Percentiles rank a stretch among this genome's conserved stretches.
Evolutionary conservation across 495 filamentous ascomycete species (phyloP).

Genomic region (Xanthoparmelia taractica): DNA sequence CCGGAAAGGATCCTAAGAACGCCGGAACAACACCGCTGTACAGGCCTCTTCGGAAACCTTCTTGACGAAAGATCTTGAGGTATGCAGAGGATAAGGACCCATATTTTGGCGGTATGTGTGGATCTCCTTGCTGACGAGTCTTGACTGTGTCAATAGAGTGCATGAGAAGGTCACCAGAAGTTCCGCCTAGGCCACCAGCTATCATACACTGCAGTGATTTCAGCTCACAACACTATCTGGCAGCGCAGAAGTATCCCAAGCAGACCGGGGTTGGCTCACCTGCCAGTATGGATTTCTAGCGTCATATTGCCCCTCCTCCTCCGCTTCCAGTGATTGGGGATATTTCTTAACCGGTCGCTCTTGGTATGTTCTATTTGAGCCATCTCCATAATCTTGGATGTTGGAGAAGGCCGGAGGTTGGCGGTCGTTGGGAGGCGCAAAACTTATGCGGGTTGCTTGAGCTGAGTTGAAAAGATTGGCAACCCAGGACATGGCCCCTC

Average conservation of each 20-base stretch:
- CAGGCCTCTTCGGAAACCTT: constrained; percentile 79
- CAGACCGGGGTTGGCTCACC: constrained; percentile 39
- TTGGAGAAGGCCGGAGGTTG: constrained; percentile 4
- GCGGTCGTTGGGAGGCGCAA: constrained; percentile 5
- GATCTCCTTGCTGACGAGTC: constrained; percentile 96
- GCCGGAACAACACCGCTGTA: constrained; percentile 89
- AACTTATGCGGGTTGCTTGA: not conserved
- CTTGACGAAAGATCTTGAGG: constrained; percentile 83
- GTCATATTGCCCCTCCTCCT: constrained; percentile 41
- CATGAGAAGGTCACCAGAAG: constrained; percentile 95
- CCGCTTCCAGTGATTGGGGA: constrained; percentile 32
- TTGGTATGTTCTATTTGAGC: not conserved
- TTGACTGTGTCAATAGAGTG: constrained; percentile 98
- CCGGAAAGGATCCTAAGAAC: constrained; percentile 84
- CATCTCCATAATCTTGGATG: constrained; percentile 7
- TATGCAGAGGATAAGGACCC: constrained; percentile 82
- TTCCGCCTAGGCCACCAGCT: constrained; percentile 84
- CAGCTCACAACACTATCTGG: constrained; percentile 4
- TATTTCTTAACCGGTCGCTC: constrained; percentile 15
- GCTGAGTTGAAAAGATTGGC: constrained; percentile 17
- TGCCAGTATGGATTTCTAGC: constrained; percentile 56
- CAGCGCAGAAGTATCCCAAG: not conserved
- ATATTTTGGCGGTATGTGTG: constrained; percentile 83
- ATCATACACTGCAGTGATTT: constrained; percentile 69
- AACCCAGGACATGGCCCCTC: constrained; percentile 23